Evolutionary conservation across 2,329 filamentous ascomycete genomes (phyloP).

Genomic region (Colletotrichum godetiae): DNA sequence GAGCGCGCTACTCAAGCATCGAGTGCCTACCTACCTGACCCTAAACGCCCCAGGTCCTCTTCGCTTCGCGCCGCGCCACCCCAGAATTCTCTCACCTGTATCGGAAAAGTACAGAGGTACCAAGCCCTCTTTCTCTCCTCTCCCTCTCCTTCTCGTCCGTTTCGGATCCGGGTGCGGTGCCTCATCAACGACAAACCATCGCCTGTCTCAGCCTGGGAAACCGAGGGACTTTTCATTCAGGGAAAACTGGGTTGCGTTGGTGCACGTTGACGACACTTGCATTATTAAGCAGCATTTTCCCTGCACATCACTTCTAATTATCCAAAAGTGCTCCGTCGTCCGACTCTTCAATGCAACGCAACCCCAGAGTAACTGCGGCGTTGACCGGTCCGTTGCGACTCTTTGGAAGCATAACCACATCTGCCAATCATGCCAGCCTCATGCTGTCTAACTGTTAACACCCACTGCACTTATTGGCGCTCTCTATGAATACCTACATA

Average conservation of each 20-base stretch:
- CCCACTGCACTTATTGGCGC: neutral
- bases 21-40: neutral
- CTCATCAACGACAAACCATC: conserved; percentile 25
- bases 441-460: neutral
- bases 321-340: conserved; percentile 12
- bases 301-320: conserved; percentile 27
- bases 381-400: conserved; percentile 27
- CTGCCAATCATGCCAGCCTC: conserved; percentile 4
- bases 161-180: conserved; percentile 23
- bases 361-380: conserved; percentile 26
- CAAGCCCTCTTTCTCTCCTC: neutral
- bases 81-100: neutral
- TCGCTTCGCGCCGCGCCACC: neutral
- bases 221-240: conserved; percentile 1
- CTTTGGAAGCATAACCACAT: conserved; percentile 18
- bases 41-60: neutral
- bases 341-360: conserved; percentile 31
- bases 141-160: neutral
- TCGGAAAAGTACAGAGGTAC: neutral
- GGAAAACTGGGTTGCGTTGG: conserved; percentile 12
- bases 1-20: neutral
- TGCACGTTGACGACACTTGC: conserved; percentile 17
- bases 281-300: conserved; percentile 26
- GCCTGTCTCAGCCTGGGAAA: conserved; percentile 28
- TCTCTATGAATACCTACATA: neutral